Conservation (phyloP, 805 yeast species). For the Starmera pachycereana region DNA sequence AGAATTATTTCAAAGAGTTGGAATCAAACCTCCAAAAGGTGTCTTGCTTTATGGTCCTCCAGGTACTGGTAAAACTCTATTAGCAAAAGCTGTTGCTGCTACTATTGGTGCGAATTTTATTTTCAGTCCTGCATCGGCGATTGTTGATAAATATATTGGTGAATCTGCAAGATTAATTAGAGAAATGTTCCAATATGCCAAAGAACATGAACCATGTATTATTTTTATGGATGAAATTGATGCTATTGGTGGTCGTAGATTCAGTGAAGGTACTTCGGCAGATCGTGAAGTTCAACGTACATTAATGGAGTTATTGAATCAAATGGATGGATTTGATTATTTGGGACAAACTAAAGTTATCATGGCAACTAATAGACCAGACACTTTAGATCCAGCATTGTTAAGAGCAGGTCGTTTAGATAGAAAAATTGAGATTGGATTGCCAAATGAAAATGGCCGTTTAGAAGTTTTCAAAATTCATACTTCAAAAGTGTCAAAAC, state of each 20-base stretch:
- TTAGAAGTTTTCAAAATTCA: conserved; percentile 92
- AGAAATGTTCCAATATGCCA: conserved; percentile 97
- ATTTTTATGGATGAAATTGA: conserved; percentile 98
- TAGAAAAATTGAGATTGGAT: conserved; percentile 88
- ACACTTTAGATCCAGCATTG: conserved; percentile 93
- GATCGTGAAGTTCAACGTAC: conserved; percentile 98
- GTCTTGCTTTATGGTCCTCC: conserved; percentile 96
- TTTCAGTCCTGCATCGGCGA: conserved; percentile 96
- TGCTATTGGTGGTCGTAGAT: conserved; percentile 97
- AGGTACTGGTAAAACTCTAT: conserved; percentile 93
- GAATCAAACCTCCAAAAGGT: conserved; percentile 98
- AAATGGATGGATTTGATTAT: conserved; percentile 97
- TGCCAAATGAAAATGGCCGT: conserved; percentile 95
- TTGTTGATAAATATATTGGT: conserved; percentile 96
- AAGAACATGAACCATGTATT: conserved; percentile 96
- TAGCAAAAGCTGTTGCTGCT: conserved; percentile 98
- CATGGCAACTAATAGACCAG: conserved; percentile 99
- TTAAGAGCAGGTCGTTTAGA: conserved; percentile 97
- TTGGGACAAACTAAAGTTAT: conserved; percentile 94
- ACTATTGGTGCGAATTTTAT: conserved; percentile 97
- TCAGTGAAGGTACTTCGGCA: conserved; percentile 96
- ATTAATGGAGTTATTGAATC: conserved; percentile 90
- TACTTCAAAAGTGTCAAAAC: conserved; percentile 71
- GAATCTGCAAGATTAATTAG: conserved; percentile 94
- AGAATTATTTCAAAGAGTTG: conserved; percentile 89